Evolutionary conservation across 345 rosid species (phyloP), one percentile per base, ranked within the genome.

Genomic region (Brassica juncea): DNA sequence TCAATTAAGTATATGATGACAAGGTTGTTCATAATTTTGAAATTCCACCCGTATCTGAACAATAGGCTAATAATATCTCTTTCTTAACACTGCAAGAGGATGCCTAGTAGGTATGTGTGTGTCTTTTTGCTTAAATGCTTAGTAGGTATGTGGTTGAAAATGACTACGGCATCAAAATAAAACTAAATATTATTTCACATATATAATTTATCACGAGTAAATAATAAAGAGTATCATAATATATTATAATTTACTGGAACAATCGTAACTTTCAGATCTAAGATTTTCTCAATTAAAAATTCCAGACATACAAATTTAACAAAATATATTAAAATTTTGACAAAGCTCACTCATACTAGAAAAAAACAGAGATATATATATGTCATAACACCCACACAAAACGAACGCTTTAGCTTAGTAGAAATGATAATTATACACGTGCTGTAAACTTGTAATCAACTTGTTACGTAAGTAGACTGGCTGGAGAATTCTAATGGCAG

Each of bases 11-110:
- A 39, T 32, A 35, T 25, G 2, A 52, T 63, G 62, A 69, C 52
- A 49, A 68, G 34, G 6, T 11, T 76, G 62, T 42, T 68, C 69
- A 47, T 47, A 23, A 47, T 19, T 42, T 68, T n/a, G 68, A 57
- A 25, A 76, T 44, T 12, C 25, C 49, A 76, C 12, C 70, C 27
- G n/a, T 39, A 60, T 28, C 12, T 19, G 67, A 39, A 68, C 31
- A 75, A 27, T 25, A n/a, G 5, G 63, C n/a, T 37, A 37, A 27
- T 11, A 37, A 0, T 66, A 34, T 61, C 4, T 60, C 12, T 12
- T 73, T 65, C 30, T 35, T 47, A 54, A 30, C 47, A 70, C 16
- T 31, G 7, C 63, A 52, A 69, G 27, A 58, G 23, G 62, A 57
- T 58, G 62, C 62, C 21, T 58, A 58, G 30, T 19, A 19, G 19